Percentiles rank a stretch among this genome's conserved stretches.
Evolutionary conservation across 768 basidiomycete species (phyloP).

Genomic region (Pholiota microspora): DNA sequence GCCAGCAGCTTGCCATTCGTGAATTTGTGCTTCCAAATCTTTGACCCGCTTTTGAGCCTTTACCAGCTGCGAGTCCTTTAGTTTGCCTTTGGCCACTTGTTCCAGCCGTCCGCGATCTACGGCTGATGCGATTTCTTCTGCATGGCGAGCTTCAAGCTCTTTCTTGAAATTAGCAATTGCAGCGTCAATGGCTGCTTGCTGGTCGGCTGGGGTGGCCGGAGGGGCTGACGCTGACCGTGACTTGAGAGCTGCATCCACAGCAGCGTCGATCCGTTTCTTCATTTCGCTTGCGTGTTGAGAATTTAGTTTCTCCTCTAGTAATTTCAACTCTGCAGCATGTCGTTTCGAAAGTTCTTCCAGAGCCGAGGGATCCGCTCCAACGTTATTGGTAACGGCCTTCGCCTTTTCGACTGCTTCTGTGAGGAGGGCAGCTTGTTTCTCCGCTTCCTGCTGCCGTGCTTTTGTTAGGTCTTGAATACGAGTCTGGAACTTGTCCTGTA

Average conservation of each 20-base stretch:
- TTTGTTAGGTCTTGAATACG: conserved; percentile 53
- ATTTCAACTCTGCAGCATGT: conserved; percentile 60
- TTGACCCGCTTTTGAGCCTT: conserved; percentile 60
- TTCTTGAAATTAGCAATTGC: conserved; percentile 51
- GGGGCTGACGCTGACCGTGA: conserved; percentile 24
- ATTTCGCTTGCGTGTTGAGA: conserved; percentile 54
- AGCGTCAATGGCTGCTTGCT: conserved; percentile 41
- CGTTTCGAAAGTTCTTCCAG: conserved; percentile 45
- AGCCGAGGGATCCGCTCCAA: conserved; percentile 14
- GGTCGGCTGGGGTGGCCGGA: conserved; percentile 18
- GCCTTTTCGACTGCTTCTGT: conserved; percentile 57
- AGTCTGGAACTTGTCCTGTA: conserved; percentile 61
- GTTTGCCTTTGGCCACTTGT: conserved; percentile 52
- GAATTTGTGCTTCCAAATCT: conserved; percentile 63
- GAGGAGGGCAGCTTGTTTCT: conserved; percentile 48
- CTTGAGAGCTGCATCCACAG: conserved; percentile 37
- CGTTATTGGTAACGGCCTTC: conserved; percentile 36
- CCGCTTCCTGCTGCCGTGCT: conserved; percentile 44
- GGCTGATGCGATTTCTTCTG: conserved; percentile 59
- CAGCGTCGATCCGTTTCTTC: conserved; percentile 39
- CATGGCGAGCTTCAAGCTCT: conserved; percentile 42
- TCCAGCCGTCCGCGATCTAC: conserved; percentile 72
- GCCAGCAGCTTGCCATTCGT: conserved; percentile 53
- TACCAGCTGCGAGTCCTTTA: conserved; percentile 73
- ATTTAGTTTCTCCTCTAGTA: conserved; percentile 50